Evolutionary conservation across 257 asterid species (phyloP).

Genomic region (Nicotiana knightiana): DNA sequence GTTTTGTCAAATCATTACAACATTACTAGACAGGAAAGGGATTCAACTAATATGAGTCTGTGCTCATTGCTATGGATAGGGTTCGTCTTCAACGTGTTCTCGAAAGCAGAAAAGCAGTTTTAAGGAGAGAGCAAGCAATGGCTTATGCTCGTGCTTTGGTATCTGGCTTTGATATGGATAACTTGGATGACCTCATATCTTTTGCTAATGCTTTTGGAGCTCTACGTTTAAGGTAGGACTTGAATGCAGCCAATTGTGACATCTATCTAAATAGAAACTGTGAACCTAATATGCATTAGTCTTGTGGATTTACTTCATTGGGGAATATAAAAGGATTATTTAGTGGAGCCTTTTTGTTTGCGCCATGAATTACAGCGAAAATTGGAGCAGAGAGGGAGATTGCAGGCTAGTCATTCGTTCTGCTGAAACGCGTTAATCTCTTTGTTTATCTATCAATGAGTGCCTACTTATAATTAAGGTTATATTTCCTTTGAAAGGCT

Average conservation of each 20-base stretch:
- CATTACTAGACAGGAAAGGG: not conserved
- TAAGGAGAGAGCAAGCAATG: conserved; percentile 86
- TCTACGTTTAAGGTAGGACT: conserved; percentile 53
- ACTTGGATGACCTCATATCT: conserved; percentile 52
- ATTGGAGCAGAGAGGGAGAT: not conserved
- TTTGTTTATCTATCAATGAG: not conserved
- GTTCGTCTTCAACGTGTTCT: conserved; percentile 61
- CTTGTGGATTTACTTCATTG: not conserved
- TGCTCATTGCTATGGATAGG: conserved; percentile 31
- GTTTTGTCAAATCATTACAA: conserved; percentile 10
- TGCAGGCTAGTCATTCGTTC: not conserved
- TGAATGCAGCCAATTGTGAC: not conserved
- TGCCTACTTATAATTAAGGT: too few relatives aligned
- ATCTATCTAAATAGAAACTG: not conserved
- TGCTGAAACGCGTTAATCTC: not conserved
- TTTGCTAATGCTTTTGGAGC: conserved; percentile 83
- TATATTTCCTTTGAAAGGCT: too few relatives aligned
- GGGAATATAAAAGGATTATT: not conserved
- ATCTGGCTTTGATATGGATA: conserved; percentile 63
- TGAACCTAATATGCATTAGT: not conserved
- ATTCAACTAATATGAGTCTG: not conserved
- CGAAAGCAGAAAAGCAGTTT: conserved; percentile 67
- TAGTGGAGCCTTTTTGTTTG: not conserved
- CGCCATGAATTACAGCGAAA: not conserved
- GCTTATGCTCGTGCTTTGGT: conserved; percentile 89